phyloP scores from a whole-genome alignment of 2,329 filamentous ascomycete species.

The Curvularia spicifera region DNA sequence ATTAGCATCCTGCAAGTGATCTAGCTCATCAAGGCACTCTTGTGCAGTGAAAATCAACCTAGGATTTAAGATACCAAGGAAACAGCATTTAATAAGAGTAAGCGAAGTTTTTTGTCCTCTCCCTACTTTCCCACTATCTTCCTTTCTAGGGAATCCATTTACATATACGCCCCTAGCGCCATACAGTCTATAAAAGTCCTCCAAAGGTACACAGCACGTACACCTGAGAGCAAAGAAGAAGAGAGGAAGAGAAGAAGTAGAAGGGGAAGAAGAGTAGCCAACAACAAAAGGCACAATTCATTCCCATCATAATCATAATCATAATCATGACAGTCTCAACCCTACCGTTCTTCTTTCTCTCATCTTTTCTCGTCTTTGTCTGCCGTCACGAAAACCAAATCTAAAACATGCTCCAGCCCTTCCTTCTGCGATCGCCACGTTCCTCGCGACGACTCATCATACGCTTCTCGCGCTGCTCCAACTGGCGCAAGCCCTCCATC shows the following conservation, averaged over 20 bases:
- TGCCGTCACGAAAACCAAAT: neutral
- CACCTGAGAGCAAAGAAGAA: neutral
- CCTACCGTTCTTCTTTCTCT: neutral
- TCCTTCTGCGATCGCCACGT: slow-evolving; percentile 35
- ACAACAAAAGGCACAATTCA: neutral
- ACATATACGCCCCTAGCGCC: slow-evolving; percentile 9
- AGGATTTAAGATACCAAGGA: neutral
- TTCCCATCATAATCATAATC: neutral
- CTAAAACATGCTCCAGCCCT: slow-evolving; percentile 44
- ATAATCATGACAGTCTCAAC: no score
- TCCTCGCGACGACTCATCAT: slow-evolving; percentile 35
- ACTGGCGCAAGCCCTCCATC: slow-evolving; percentile 86
- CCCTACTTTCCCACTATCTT: neutral
- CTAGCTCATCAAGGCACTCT: neutral
- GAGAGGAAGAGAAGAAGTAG: neutral
- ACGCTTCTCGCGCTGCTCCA: slow-evolving; percentile 76
- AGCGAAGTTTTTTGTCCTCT: neutral
- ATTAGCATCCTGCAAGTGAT: neutral
- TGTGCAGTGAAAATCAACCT: no score
- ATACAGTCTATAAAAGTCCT: slow-evolving; percentile 14
- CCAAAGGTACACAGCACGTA: neutral
- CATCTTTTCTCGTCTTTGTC: neutral
- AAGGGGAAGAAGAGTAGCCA: neutral
- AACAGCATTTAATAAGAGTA: neutral
- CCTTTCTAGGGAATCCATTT: neutral